Conservation (phyloP, 306 rosid species). For the Cucurbita moschata region DNA sequence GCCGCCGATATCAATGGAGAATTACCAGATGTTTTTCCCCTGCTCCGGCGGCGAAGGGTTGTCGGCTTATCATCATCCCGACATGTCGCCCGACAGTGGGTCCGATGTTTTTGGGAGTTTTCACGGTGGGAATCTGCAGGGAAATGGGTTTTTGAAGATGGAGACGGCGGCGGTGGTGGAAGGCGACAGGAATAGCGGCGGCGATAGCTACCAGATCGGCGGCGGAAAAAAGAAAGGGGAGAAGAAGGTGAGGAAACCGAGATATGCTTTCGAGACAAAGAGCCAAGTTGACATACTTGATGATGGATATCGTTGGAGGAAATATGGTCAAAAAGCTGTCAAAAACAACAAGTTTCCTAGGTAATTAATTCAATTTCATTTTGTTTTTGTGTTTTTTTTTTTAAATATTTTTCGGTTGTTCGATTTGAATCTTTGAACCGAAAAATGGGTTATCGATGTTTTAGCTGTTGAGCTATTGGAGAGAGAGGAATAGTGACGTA, state of each 20-base stretch:
- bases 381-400: neutral
- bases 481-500: no score
- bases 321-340: conserved; percentile 13
- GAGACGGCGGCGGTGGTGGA: neutral
- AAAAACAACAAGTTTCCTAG: conserved; percentile 14
- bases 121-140: neutral
- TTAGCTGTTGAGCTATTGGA: no score
- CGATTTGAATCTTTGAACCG: neutral
- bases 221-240: neutral
- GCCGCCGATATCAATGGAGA: neutral
- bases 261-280: conserved; percentile 7
- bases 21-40: conserved; percentile 5
- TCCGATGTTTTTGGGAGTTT: neutral
- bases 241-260: conserved; percentile 11
- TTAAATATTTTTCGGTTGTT: fast-evolving
- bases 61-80: neutral
- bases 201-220: neutral
- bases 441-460: no score
- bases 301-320: conserved; percentile 15
- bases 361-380: neutral
- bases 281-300: conserved; percentile 12
- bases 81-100: neutral
- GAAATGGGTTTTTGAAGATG: conserved; percentile 15
- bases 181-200: neutral
- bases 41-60: neutral